Evolutionary conservation across 169 alveolate species (phyloP).

Genomic region (Besnoitia besnoiti): DNA sequence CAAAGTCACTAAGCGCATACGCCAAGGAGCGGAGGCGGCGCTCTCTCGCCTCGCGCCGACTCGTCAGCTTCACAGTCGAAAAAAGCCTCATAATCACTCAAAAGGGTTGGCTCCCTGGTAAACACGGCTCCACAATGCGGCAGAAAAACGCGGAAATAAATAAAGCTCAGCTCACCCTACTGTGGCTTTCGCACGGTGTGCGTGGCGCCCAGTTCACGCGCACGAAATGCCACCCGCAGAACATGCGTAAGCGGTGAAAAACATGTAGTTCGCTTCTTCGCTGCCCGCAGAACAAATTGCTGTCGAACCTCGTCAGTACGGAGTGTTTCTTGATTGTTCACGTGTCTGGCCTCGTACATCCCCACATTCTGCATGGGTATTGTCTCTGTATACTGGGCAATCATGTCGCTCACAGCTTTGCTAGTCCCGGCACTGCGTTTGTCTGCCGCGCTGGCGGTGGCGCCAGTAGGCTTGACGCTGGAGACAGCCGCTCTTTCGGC

Average conservation of each 20-base stretch:
- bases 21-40: too few relatives aligned
- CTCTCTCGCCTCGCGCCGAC: too few relatives aligned
- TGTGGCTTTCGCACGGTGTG: too few relatives aligned
- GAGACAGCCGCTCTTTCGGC: slow-evolving; percentile 18
- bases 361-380: not conserved
- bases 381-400: not conserved
- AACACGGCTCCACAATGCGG: too few relatives aligned
- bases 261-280: not conserved
- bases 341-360: too few relatives aligned
- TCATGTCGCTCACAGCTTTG: not conserved
- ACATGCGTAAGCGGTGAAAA: not conserved
- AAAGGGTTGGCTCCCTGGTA: too few relatives aligned
- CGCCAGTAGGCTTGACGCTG: slow-evolving; percentile 3
- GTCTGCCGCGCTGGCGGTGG: slow-evolving; percentile 14
- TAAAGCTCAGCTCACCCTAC: too few relatives aligned
- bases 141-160: too few relatives aligned
- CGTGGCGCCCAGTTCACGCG: not conserved
- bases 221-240: not conserved
- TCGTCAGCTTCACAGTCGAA: too few relatives aligned
- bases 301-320: not conserved
- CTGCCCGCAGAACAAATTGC: not conserved
- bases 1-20: too few relatives aligned
- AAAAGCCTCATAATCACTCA: too few relatives aligned
- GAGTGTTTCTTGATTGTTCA: not conserved
- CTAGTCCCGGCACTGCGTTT: slow-evolving; percentile 2